Evolutionary conservation across 2,329 filamentous ascomycete species (phyloP), one percentile per base, ranked within the genome.

Genomic region (Curvularia lunata): DNA sequence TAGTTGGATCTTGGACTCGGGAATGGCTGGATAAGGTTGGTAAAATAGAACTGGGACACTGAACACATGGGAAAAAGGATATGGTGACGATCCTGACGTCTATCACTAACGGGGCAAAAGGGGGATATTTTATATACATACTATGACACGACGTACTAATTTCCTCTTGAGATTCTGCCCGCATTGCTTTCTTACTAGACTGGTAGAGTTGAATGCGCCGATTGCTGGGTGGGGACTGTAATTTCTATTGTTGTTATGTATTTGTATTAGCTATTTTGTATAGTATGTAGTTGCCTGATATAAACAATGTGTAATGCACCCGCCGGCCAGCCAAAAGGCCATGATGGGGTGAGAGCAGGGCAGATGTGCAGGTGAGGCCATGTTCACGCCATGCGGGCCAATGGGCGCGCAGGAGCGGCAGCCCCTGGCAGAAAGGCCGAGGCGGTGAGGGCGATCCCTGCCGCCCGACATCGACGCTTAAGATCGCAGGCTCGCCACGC

Each of bases 351-450:
- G 51, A 48, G 51, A 28, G n/a, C 8, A 40, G 19, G 28, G 16
- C 6, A 13, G 27, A 23, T n/a, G 23, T 30, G 34, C 32, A 41
- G 49, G 56, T 73, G 63, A 66, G 59, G 67, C 68, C 70, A 75
- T 60, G 21, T 70, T 74, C 70, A 71, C 72, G 71, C 70, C 71
- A 70, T 38, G 41, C 43, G 40, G 53, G 23, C 48, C 58, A 51
- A 49, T 59, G 38, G 40, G 43, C 40, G 48, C 46, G 48, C 32
- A 21, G 8, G 9, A n/a, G n/a, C 19, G 4, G 43, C 16, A 56
- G 37, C 67, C 69, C 68, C 66, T 69, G 66, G 64, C 67, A 68
- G 62, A 69, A 72, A 28, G 4, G 3, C 19, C 12, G 48, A 30
- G 27, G 55, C 55, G 55, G 55, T 55, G 54, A 57, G 32, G 28